Base-by-base conservation (phyloP, 768 basidiomycete genomes). In the Phallus indusiatus region DNA sequence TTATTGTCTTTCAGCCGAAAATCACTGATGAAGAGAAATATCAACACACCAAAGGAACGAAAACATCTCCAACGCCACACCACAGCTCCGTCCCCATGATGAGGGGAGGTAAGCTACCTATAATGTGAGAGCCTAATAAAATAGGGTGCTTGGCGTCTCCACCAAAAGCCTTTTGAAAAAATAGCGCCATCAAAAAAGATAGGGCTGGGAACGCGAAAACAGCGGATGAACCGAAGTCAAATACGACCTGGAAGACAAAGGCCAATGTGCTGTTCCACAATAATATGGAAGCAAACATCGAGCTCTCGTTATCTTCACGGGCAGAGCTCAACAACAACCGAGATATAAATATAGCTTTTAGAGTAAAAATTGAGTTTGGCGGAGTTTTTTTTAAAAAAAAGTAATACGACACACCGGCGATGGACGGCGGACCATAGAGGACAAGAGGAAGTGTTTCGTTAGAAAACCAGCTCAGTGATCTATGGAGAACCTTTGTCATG, bases 401-500 rank as follows among this genome's bases (percentile, higher is more conserved):
- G 28, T 51, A 21, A 46, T 28, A 55, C 46, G 48, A 72, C 81
- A 34, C 63, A 86, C 91, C 91, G 14, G 88, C 72, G 14, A 91
- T 66, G 0, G 84, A 82, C 1, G 89, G 78, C 14, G 90, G 88
- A 1, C 78, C 88, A 66, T 90, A 98, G 20, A 96, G 70, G 20
- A 78, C 66, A 9, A 94, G 62, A 1, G 80, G 77, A 10, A 78
- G 77, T 63, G 84, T 78, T 61, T 90, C 89, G 47, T 76, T 79
- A 16, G 80, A 75, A 70, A 90, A 96, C 94, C 94, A 97, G 65
- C 88, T 88, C 81, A 95, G 81, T 0, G 81, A 78, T 69, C 81
- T 86, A 8, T 80, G 77, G 20, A 92, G 68, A 0, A 82, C 78
- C 5, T 69, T 67, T 24, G 72, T 69, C 83, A 95, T 86, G 12